Percentiles rank a stretch among this genome's conserved stretches.
Evolutionary conservation across 108 stramenopile genomes (phyloP).

Genomic region (Cyclotella choctawhatcheeana): DNA sequence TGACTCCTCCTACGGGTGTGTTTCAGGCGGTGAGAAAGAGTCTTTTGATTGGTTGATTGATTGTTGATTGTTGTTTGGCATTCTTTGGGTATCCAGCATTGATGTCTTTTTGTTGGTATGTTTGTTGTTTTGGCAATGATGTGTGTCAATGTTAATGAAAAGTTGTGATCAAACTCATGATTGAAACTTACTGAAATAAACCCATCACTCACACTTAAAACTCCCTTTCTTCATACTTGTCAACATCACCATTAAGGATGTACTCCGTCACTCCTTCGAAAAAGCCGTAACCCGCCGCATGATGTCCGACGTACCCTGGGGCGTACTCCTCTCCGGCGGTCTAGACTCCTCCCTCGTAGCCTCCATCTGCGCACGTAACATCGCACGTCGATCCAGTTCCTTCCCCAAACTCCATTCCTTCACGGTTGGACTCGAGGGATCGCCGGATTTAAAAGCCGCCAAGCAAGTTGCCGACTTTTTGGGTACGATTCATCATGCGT

Average conservation of each 20-base stretch:
- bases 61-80: too few relatives aligned
- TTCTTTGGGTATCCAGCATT: too few relatives aligned
- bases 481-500: conserved; percentile 97
- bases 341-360: conserved; percentile 97
- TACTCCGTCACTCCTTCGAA: conserved; percentile 90
- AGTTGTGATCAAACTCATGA: neutral
- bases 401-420: conserved; percentile 97
- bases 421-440: conserved; percentile 90
- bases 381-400: conserved; percentile 70
- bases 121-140: neutral
- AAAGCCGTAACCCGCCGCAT: conserved; percentile 93
- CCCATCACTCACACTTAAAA: neutral
- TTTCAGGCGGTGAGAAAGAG: conserved; percentile 72
- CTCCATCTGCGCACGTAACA: conserved; percentile 90
- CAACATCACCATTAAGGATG: conserved; percentile 42
- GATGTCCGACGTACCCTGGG: conserved; percentile 99
- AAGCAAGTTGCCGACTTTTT: conserved; percentile 93
- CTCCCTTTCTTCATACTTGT: too few relatives aligned
- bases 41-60: neutral
- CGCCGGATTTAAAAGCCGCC: conserved; percentile 96
- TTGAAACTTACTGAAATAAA: neutral
- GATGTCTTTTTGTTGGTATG: too few relatives aligned
- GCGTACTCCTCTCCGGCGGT: conserved; percentile 96
- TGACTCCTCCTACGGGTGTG: conserved; percentile 62
- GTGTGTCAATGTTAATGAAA: too few relatives aligned